Base-by-base conservation (phyloP, 495 filamentous ascomycete species). In the Jackrogersella multiformis region DNA sequence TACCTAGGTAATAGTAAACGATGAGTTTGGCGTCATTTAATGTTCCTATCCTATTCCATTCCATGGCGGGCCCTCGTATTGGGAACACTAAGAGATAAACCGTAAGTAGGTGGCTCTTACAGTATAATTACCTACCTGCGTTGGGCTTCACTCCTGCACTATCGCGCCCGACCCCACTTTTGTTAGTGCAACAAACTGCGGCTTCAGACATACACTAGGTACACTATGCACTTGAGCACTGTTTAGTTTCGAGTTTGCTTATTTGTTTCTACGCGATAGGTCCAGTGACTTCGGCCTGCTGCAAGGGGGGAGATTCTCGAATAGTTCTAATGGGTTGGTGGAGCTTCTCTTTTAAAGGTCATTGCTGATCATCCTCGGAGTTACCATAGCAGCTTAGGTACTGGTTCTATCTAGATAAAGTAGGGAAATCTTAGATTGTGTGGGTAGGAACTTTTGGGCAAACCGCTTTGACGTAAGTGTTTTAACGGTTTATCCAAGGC, bases 231-330 rank as follows among this genome's bases (percentile, higher is more conserved):
- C 30, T 52, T 23, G 15, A 28, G 23, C 4, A 30, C 6, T 18
- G 26, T 45, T 21, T 24, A 21, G 26, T 35, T 18, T 28, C 5
- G 28, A 26, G 26, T 61, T 44, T 61, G 48, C 38, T 52, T n/a
- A n/a, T 61, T 42, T 61, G 2, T n/a, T 23, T 16, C 24, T 30
- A 23, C 26, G 12, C 13, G 26, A 44, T 44, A 23, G 18, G 26
- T 53, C 34, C 53, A 53, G 48, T 53, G 58, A 35, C 26, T 4
- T 28, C 15, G 20, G 46, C 35, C 8, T 24, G 24, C 30, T 35
- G 58, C 35, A 61, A 61, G 58, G 58, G 58, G 45, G 36, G 10
- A 4, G 5, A 21, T 56, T 44, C 10, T 28, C 23, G 53, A 56
- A 56, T n/a, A 6, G 21, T 26, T 28, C 23, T 16, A 4, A 23